Percentiles rank a stretch among this genome's conserved stretches.
phyloP scores from a whole-genome alignment of 129 eudicot genomes.

The Chrysanthemum lavandulifolium region DNA sequence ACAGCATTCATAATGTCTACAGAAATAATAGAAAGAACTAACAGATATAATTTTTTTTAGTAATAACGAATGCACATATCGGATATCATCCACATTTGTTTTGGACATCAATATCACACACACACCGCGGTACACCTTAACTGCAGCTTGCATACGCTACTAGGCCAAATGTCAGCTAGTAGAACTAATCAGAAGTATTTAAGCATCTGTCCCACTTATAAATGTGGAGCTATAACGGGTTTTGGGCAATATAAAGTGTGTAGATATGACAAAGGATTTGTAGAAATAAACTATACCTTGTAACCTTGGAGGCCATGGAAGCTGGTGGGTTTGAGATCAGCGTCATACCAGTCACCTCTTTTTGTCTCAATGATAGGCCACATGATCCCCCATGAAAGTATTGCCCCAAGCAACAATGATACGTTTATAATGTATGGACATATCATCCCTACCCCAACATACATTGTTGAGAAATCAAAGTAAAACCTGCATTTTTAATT shows the following conservation, averaged over 20 bases:
- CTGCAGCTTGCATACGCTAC: too few relatives aligned
- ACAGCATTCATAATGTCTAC: too few relatives aligned
- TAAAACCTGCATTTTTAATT: slow-evolving; percentile 36
- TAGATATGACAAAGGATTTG: not conserved
- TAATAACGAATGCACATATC: too few relatives aligned
- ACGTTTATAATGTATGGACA: slow-evolving; percentile 59
- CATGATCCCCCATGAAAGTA: slow-evolving; percentile 64
- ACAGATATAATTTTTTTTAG: too few relatives aligned
- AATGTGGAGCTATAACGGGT: not conserved
- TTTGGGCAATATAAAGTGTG: not conserved
- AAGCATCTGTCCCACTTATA: too few relatives aligned
- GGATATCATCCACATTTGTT: too few relatives aligned
- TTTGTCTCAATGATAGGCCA: slow-evolving; percentile 57
- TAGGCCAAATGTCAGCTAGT: too few relatives aligned
- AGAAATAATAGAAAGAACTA: too few relatives aligned
- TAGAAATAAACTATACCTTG: slow-evolving; percentile 34
- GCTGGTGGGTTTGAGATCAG: slow-evolving; percentile 29
- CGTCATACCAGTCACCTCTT: slow-evolving; percentile 52
- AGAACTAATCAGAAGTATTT: too few relatives aligned
- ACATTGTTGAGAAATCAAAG: slow-evolving; percentile 59
- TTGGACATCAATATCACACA: too few relatives aligned
- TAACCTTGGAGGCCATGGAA: slow-evolving; percentile 73
- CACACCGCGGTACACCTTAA: too few relatives aligned
- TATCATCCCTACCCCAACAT: slow-evolving; percentile 74
- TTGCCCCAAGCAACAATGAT: slow-evolving; percentile 58